Percentiles rank a stretch among this genome's conserved stretches.
These are phyloP conservation scores for Scedosporium aurantiacum DNA, from an alignment of 2,329 filamentous ascomycete genomes.

Conservation along the genomic window DNA sequence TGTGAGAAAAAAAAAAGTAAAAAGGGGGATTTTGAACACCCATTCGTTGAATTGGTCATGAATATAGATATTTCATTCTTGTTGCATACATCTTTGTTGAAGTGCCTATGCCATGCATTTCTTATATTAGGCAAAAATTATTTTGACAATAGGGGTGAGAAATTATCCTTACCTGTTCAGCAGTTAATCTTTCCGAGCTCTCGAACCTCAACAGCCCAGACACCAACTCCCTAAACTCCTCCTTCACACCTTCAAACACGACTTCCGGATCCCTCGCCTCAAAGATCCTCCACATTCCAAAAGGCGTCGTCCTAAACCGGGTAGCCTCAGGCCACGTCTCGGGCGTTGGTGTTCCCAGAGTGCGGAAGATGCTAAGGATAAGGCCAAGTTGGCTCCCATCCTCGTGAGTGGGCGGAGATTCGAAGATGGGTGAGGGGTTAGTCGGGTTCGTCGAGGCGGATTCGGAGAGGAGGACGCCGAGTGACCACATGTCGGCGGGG, in stretches of 20 bases:
- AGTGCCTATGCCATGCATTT: slow-evolving; percentile 1
- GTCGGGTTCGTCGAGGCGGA: slow-evolving; percentile 27
- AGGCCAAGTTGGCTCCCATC: slow-evolving; percentile 85
- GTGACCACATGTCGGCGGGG: slow-evolving; percentile 78
- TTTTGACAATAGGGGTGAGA: neutral
- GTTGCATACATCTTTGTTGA: neutral
- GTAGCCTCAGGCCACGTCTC: slow-evolving; percentile 73
- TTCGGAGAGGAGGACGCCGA: slow-evolving; percentile 77
- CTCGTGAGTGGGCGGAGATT: slow-evolving; percentile 60
- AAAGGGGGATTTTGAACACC: neutral
- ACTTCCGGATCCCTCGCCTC: slow-evolving; percentile 55
- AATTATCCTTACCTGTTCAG: slow-evolving; percentile 30
- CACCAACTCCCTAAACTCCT: slow-evolving; percentile 54
- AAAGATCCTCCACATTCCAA: slow-evolving; percentile 80
- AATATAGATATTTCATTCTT: neutral
- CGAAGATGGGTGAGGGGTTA: slow-evolving; percentile 56
- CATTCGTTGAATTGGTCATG: neutral
- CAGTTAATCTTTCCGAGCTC: slow-evolving; percentile 50
- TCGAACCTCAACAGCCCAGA: slow-evolving; percentile 61
- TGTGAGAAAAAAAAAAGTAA: neutral
- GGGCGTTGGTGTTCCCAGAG: slow-evolving; percentile 73
- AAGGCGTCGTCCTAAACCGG: slow-evolving; percentile 62
- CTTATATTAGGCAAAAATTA: neutral
- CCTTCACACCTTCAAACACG: slow-evolving; percentile 51
- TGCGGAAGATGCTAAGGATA: slow-evolving; percentile 87